These are phyloP conservation scores for Eucalyptus tenuipes DNA, from an alignment of 345 rosid species.

Conservation along the genomic window DNA sequence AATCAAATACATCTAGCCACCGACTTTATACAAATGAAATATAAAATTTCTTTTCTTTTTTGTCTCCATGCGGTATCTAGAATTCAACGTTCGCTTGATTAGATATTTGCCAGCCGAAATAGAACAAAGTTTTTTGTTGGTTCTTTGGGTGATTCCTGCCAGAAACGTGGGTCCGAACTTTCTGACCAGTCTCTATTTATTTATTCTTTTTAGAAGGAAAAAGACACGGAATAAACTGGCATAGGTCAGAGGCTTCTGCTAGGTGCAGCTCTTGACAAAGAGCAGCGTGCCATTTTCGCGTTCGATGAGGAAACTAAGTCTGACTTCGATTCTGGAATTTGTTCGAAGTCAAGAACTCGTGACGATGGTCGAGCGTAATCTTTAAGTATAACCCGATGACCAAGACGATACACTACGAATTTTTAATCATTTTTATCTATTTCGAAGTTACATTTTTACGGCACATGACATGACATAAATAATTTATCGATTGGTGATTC, in stretches of 20 bases:
- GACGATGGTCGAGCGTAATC: background rate
- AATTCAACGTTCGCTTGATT: background rate
- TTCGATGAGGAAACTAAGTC: background rate
- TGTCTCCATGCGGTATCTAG: background rate
- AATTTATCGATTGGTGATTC: background rate
- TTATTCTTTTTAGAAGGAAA: background rate
- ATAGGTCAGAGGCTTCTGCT: background rate
- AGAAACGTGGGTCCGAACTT: background rate
- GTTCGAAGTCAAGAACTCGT: background rate
- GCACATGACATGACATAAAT: background rate
- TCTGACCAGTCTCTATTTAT: background rate
- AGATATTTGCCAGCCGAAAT: background rate
- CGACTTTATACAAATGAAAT: background rate
- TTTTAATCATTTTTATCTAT: background rate
- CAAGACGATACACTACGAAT: background rate
- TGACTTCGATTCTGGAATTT: background rate
- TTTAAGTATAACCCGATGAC: background rate
- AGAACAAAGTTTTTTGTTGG: background rate
- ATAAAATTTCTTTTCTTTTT: background rate
- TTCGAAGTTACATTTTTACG: background rate
- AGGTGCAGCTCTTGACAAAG: background rate
- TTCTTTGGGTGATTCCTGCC: background rate
- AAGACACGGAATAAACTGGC: rapidly evolving
- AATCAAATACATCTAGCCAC: background rate
- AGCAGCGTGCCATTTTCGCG: background rate